Evolutionary conservation across 2,329 filamentous ascomycete species (phyloP), one percentile per base, ranked within the genome.

Genomic region (Aureobasidium namibiae): DNA sequence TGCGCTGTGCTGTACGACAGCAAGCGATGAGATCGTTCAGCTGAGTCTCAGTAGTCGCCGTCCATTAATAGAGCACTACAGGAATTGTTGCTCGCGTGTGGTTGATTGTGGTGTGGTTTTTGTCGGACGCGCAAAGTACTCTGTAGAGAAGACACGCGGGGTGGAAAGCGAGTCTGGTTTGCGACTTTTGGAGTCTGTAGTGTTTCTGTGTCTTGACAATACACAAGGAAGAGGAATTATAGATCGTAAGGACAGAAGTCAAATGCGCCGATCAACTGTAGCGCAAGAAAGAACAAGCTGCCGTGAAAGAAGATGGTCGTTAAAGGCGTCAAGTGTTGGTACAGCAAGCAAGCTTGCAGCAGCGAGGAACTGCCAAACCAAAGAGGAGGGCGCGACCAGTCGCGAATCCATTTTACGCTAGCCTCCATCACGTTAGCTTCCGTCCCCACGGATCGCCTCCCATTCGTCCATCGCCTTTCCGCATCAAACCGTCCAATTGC

Each of bases 81-180:
- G 7, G 3, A 10, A 39, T 29, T 24, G 41, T 48, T 48, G 54
- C 33, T 26, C 42, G 31, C 23, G 36, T 39, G 54, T 16, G 21
- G 33, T 39, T 18, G 8, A 16, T 57, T 56, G n/a, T 29, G 18
- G 13, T 14, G 38, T 56, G 24, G 29, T 45, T 14, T 11, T 34
- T n/a, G 52, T 44, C 39, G 33, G 10, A 13, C 31, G 54, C 54
- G 54, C 54, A 57, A 46, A 57, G 53, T 23, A 36, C 11, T 48
- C 33, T 26, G 42, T 26, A 45, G 38, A 44, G 53, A 45, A 54
- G 54, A 31, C 46, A 50, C 56, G 56, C 45, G 56, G 44, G 56
- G 56, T 58, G 45, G 44, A 59, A 52, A 59, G 44, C 45, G 56
- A 50, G 39, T 36, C 18, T 59, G 33, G 38, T 50, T 50, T 44